Conservation (phyloP, 2,329 filamentous ascomycete species). For the Ophiostoma montium region DNA sequence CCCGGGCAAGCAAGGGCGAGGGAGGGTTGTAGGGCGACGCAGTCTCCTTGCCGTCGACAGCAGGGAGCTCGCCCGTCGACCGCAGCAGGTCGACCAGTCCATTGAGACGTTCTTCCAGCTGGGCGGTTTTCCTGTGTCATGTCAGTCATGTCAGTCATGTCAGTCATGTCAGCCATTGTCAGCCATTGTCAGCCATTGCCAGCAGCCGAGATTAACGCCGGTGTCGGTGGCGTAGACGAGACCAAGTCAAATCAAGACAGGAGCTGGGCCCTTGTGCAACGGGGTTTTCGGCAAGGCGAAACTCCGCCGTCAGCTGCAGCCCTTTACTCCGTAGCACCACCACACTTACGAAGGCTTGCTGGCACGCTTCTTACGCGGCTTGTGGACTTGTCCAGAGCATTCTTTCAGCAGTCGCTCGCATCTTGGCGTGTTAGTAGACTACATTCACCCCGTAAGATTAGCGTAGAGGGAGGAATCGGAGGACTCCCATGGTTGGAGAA, state of each 20-base stretch:
- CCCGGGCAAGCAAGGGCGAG: neutral
- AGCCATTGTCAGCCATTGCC: too few relatives aligned
- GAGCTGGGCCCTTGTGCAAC: neutral
- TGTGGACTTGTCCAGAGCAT: slow-evolving; percentile 32
- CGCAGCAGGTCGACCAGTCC: slow-evolving; percentile 33
- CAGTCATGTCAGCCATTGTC: too few relatives aligned
- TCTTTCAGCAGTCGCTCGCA: slow-evolving; percentile 34
- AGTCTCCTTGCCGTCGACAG: neutral
- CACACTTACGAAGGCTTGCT: slow-evolving; percentile 35
- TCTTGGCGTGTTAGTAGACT: slow-evolving; percentile 16
- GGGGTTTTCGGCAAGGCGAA: slow-evolving; percentile 1
- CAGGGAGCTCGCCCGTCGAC: slow-evolving; percentile 25
- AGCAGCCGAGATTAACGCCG: too few relatives aligned
- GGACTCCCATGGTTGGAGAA: too few relatives aligned
- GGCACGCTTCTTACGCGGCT: slow-evolving; percentile 36
- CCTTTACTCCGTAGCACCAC: neutral
- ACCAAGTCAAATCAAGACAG: too few relatives aligned
- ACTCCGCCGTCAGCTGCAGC: neutral
- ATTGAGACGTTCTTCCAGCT: slow-evolving; percentile 35
- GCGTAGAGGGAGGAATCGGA: neutral
- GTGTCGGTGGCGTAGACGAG: too few relatives aligned
- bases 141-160: too few relatives aligned
- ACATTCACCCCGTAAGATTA: neutral
- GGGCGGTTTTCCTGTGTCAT: slow-evolving; percentile 28
- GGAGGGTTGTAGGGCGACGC: slow-evolving; percentile 3